These are phyloP conservation scores for Penicillium occitanis DNA, from an alignment of 2,329 filamentous ascomycete species.

Conservation along the genomic window DNA sequence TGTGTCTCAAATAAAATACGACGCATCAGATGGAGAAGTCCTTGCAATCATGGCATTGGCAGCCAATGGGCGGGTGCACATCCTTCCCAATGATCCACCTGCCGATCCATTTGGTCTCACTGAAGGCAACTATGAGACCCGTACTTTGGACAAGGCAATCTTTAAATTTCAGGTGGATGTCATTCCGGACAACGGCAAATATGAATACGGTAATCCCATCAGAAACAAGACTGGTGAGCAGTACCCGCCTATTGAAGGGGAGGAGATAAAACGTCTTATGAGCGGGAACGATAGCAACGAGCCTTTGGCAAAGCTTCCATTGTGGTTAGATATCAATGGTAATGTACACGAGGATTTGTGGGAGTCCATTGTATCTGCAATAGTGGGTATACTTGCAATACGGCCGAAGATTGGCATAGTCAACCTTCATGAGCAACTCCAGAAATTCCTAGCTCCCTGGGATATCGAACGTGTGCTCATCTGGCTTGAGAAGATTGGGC, in stretches of 20 bases:
- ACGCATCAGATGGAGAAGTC: conserved; percentile 46
- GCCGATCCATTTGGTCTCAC: conserved; percentile 48
- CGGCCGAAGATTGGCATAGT: conserved; percentile 41
- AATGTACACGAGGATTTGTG: conserved; percentile 39
- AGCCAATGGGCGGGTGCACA: conserved; percentile 35
- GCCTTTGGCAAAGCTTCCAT: conserved; percentile 35
- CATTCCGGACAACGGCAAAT: conserved; percentile 34
- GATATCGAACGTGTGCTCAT: conserved; percentile 43
- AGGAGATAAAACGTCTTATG: conserved; percentile 7
- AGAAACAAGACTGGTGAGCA: conserved; percentile 22
- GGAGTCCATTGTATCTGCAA: conserved; percentile 43
- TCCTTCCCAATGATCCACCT: conserved; percentile 43
- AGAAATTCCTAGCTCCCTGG: conserved; percentile 43
- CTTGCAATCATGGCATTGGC: conserved; percentile 46
- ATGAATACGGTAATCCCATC: conserved; percentile 44
- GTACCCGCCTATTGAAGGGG: background rate
- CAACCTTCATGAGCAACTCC: conserved; percentile 39
- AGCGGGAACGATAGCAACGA: conserved; percentile 13
- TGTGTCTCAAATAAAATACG: conserved; percentile 35
- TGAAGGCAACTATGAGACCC: conserved; percentile 48
- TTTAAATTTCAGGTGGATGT: conserved; percentile 47
- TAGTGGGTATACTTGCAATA: conserved; percentile 44
- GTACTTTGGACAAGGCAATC: conserved; percentile 46
- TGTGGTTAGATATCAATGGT: conserved; percentile 53
- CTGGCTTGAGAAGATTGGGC: conserved; percentile 40